These are phyloP conservation scores for Yamadazyma friedrichii DNA, from an alignment of 1,139 yeast genomes.

Conservation along the genomic window DNA sequence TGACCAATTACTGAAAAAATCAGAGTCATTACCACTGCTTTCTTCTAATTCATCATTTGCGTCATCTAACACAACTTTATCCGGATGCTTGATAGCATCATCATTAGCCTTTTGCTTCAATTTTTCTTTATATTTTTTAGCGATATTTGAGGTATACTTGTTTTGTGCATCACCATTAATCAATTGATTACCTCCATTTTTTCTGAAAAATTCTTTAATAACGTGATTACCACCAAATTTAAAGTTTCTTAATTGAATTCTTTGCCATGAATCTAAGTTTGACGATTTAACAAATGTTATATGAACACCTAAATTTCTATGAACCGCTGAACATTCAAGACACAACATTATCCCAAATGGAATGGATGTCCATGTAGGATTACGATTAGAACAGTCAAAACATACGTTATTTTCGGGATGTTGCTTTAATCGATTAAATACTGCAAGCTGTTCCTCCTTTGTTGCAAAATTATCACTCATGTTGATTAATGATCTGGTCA, in stretches of 20 bases:
- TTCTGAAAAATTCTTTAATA: slow-evolving; percentile 78
- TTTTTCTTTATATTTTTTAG: slow-evolving; percentile 75
- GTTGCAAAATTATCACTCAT: slow-evolving; percentile 58
- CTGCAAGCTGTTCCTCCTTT: slow-evolving; percentile 59
- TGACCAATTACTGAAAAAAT: slow-evolving; percentile 90
- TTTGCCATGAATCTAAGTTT: slow-evolving; percentile 87
- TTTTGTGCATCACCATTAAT: slow-evolving; percentile 62
- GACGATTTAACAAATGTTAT: slow-evolving; percentile 76
- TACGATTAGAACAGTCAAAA: slow-evolving; percentile 56
- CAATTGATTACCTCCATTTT: slow-evolving; percentile 79
- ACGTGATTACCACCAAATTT: slow-evolving; percentile 89
- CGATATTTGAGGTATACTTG: slow-evolving; percentile 80
- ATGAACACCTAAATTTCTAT: slow-evolving; percentile 50
- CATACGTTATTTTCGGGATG: slow-evolving; percentile 80
- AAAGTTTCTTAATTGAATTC: slow-evolving; percentile 83
- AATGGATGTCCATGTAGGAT: slow-evolving; percentile 53
- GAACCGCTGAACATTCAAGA: slow-evolving; percentile 50
- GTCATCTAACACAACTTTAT: slow-evolving; percentile 60
- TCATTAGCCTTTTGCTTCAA: slow-evolving; percentile 63
- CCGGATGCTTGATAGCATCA: slow-evolving; percentile 71
- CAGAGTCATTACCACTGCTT: slow-evolving; percentile 33
- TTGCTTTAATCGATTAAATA: slow-evolving; percentile 58
- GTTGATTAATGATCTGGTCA: background rate
- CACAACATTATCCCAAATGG: slow-evolving; percentile 50
- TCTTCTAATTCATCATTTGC: slow-evolving; percentile 42